Conservation (phyloP, 257 asterid species). For the Plantago elongata region DNA sequence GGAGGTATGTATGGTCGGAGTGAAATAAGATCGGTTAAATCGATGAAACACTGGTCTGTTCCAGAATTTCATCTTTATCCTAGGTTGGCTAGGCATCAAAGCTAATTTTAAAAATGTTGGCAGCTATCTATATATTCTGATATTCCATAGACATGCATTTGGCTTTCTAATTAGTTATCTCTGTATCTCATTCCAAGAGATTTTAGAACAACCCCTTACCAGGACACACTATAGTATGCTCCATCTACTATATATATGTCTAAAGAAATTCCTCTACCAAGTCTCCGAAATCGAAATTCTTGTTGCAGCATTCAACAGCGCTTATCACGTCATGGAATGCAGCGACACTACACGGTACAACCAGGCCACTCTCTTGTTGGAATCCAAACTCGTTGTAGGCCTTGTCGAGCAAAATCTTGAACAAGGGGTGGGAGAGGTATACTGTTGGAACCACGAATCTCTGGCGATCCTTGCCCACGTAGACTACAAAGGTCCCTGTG, state of each 20-base stretch:
- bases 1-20: no score
- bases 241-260: neutral
- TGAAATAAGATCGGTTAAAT: no score
- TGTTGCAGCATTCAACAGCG: conserved; percentile 62
- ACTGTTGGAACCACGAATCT: conserved; percentile 61
- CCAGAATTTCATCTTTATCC: no score
- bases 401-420: conserved; percentile 76
- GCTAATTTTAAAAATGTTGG: no score
- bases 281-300: conserved; percentile 58
- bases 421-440: conserved; percentile 78
- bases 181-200: no score
- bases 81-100: no score
- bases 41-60: no score
- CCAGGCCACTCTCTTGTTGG: conserved; percentile 46
- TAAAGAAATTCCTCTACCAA: conserved; percentile 55
- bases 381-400: conserved; percentile 69
- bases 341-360: conserved; percentile 65
- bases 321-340: conserved; percentile 58
- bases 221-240: neutral
- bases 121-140: no score
- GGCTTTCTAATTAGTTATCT: no score
- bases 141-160: no score
- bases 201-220: no score
- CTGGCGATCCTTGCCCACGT: conserved; percentile 68
- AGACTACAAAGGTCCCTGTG: conserved; percentile 55